Percentiles rank a stretch among this genome's conserved stretches.
phyloP scores from a whole-genome alignment of 2,329 filamentous ascomycete species.

The Rhynchosporium graminicola region DNA sequence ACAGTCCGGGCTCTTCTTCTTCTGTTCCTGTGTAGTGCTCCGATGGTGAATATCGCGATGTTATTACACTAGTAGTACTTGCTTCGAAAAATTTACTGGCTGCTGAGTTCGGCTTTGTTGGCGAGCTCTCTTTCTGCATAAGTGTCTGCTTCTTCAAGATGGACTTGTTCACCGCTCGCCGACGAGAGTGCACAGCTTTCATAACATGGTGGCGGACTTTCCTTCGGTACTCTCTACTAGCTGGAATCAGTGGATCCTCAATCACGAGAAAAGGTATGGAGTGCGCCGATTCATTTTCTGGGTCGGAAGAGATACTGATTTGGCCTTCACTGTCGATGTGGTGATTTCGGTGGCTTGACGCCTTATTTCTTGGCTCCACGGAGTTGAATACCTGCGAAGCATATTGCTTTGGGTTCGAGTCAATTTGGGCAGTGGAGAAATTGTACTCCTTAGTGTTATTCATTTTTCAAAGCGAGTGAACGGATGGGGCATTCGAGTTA shows the following conservation, averaged over 20 bases:
- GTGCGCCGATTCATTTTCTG: background rate
- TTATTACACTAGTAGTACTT: background rate
- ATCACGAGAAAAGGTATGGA: conserved; percentile 18
- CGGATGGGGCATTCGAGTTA: background rate
- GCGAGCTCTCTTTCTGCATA: conserved; percentile 3
- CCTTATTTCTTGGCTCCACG: background rate
- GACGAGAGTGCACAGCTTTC: conserved; percentile 11
- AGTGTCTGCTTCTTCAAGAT: conserved; percentile 3
- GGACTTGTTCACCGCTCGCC: conserved; percentile 14
- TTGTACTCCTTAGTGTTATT: background rate
- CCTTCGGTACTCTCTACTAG: conserved; percentile 14
- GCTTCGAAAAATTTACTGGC: background rate
- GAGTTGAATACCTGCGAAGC: background rate
- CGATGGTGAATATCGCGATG: background rate
- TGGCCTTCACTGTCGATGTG: too few species aligned
- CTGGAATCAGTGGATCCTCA: conserved; percentile 16
- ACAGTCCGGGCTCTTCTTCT: background rate
- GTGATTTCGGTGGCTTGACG: background rate
- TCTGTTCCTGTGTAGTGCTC: background rate
- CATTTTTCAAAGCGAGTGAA: conserved; percentile 8
- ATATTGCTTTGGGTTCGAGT: background rate
- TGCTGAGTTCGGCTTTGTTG: background rate
- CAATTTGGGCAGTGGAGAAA: background rate
- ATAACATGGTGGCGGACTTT: conserved; percentile 21
- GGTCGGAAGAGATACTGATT: background rate